Base-by-base conservation (phyloP, 2,329 filamentous ascomycete genomes). In the Pseudocercospora fijiensis region DNA sequence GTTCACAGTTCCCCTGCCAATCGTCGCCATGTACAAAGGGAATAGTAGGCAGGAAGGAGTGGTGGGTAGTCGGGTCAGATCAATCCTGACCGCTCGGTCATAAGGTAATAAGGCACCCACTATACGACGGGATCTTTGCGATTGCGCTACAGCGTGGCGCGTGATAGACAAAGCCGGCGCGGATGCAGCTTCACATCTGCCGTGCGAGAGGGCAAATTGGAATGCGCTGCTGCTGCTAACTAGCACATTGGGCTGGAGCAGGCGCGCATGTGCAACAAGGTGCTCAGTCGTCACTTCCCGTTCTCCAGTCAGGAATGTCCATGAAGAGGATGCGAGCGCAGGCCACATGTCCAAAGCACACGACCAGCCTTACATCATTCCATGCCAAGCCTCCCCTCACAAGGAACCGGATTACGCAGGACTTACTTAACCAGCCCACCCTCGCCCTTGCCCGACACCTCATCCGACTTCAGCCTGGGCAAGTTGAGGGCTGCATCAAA, bases 31-130 rank as follows among this genome's bases (percentile, higher is more conserved):
- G 53, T 22, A 28, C 28, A 37, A 18, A n/a, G 49, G 22, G 11
- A 16, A 26, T 16, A n/a, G 20, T 53, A 41, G 18, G 27, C 6
- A 51, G 45, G 45, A 51, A n/a, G 45, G 9, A 24, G 45, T 30
- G 11, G 49, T 28, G 24, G 26, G 22, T 30, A n/a, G 49, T 28
- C 49, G 26, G 22, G n/a, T 30, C 16, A 30, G 49, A 53, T 53
- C 22, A 26, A 53, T 26, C 11, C 49, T 53, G 49, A 53, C 49
- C 49, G 49, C 49, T 53, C 49, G 49, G 49, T 53, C 49, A 53
- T 53, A 28, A 53, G 49, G 20, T 30, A 41, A 41, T 30, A 41
- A 41, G 37, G 37, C 18, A 30, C 49, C 49, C 49, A 53, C 49
- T 53, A 18, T 41, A 41, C 16, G 7, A n/a, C n/a, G n/a, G n/a